phyloP scores from a whole-genome alignment of 2,329 filamentous ascomycete species.

The Fusarium sp. region DNA sequence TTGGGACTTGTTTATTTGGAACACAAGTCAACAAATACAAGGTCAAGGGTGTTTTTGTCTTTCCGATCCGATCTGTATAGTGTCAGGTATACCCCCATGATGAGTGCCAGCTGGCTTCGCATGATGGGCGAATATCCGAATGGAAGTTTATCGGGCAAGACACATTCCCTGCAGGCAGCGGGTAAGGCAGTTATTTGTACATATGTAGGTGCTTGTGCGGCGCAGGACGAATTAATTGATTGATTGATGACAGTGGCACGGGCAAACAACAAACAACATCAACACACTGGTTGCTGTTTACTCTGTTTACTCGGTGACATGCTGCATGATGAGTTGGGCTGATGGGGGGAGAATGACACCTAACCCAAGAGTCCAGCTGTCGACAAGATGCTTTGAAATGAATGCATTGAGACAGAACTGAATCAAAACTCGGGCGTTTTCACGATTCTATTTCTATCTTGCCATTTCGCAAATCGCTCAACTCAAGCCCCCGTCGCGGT shows the following conservation, averaged over 20 bases:
- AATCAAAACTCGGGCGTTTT: not conserved
- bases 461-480: not conserved
- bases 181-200: not conserved
- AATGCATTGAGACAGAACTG: not conserved
- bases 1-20: conserved; percentile 20
- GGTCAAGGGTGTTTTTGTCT: conserved; percentile 6
- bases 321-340: conserved; percentile 40
- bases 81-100: not conserved
- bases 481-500: too few relatives aligned
- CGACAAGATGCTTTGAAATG: too few relatives aligned
- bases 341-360: conserved; percentile 13
- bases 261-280: conserved; percentile 29
- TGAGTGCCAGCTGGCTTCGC: conserved; percentile 26
- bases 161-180: not conserved
- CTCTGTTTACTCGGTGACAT: conserved; percentile 23
- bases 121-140: conserved; percentile 4
- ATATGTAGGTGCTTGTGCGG: not conserved
- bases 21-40: conserved; percentile 4
- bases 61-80: conserved; percentile 3
- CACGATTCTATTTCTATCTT: too few relatives aligned
- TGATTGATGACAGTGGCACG: not conserved
- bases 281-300: conserved; percentile 40
- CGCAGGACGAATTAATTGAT: conserved; percentile 4
- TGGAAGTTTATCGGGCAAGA: too few relatives aligned
- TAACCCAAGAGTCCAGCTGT: not conserved